Conservation (phyloP, 164 flowering plant genomes). For the Macadamia tetraphylla region DNA sequence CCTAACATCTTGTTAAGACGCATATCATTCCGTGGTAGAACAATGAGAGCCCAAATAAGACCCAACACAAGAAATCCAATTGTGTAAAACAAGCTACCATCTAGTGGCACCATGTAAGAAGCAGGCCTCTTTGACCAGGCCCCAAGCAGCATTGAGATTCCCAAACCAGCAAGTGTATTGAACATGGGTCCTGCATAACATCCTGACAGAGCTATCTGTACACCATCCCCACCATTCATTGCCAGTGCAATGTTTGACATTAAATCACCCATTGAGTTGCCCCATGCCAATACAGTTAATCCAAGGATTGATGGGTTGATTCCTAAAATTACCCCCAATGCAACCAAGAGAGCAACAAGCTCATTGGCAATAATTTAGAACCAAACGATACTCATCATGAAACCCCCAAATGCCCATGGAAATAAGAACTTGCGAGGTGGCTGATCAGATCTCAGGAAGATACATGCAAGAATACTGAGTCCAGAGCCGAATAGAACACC, state of each 20-base stretch:
- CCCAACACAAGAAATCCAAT: conserved; percentile 26
- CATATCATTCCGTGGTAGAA: conserved; percentile 71
- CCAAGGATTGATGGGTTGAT: conserved; percentile 90
- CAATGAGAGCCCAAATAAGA: conserved; percentile 65
- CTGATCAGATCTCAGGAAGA: conserved; percentile 42
- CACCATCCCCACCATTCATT: too few relatives aligned
- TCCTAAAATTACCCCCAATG: conserved; percentile 61
- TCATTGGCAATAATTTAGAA: conserved; percentile 91
- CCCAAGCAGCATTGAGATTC: conserved; percentile 69
- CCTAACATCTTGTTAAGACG: conserved; percentile 65
- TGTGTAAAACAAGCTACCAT: too few relatives aligned
- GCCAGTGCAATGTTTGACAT: too few relatives aligned
- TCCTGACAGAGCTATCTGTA: too few relatives aligned
- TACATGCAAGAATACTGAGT: conserved; percentile 57
- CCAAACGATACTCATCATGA: conserved; percentile 90
- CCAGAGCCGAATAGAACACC: conserved; percentile 44
- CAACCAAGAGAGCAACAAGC: conserved; percentile 75
- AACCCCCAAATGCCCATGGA: conserved; percentile 88
- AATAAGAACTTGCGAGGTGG: conserved; percentile 63
- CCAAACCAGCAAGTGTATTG: conserved; percentile 12
- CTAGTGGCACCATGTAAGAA: conserved; percentile 50
- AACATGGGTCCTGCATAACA: too few relatives aligned
- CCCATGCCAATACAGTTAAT: conserved; percentile 95
- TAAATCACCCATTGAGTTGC: conserved; percentile 93
- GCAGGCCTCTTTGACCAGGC: conserved; percentile 51